These are phyloP conservation scores for Candida suzukii DNA, from an alignment of 805 yeast species.

Conservation along the genomic window DNA sequence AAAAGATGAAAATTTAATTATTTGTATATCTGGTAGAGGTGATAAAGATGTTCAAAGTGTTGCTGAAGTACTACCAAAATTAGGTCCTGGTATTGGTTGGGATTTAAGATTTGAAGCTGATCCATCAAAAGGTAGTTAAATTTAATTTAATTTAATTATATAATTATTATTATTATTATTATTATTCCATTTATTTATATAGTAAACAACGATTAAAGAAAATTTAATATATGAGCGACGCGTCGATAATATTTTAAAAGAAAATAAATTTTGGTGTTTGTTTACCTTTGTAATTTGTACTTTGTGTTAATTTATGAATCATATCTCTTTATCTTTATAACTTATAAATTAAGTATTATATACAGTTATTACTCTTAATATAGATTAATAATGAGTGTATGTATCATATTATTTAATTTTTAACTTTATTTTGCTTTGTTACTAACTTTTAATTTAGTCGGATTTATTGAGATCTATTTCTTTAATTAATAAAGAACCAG, in stretches of 20 bases:
- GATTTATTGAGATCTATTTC: constrained; percentile 1
- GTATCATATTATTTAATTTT: background rate
- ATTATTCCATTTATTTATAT: too few species aligned
- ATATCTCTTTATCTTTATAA: too few species aligned
- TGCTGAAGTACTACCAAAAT: constrained; percentile 83
- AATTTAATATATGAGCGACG: too few species aligned
- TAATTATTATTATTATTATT: too few species aligned
- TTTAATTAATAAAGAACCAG: background rate
- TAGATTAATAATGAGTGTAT: background rate
- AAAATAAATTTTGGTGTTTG: too few species aligned
- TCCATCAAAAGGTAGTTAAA: background rate
- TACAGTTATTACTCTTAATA: too few species aligned
- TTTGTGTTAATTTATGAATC: too few species aligned
- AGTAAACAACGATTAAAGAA: too few species aligned
- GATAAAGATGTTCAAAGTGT: constrained; percentile 98
- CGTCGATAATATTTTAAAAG: too few species aligned
- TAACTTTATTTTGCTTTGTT: constrained; percentile 1
- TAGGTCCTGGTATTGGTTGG: constrained; percentile 94
- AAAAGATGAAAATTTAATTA: constrained; percentile 73
- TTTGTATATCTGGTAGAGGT: constrained; percentile 96
- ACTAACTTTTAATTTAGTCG: too few species aligned
- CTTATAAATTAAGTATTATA: too few species aligned
- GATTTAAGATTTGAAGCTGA: constrained; percentile 73
- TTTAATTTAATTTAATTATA: background rate
- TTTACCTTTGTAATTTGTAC: too few species aligned